These are phyloP conservation scores for Secale cereale DNA, from an alignment of 176 grass and related monocot genomes.

Conservation along the genomic window DNA sequence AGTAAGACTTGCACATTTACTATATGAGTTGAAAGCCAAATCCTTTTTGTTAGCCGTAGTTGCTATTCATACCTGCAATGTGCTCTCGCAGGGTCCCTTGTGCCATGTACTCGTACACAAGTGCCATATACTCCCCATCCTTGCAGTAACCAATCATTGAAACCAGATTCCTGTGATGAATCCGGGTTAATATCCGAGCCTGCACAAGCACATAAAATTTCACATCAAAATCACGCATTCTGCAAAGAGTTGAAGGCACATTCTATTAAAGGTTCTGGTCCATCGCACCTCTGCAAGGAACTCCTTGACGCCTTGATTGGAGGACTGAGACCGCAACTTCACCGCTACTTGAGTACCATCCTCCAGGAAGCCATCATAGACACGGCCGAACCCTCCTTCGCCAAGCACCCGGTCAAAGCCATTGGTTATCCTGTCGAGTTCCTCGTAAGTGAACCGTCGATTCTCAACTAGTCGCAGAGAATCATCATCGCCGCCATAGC, in stretches of 20 bases:
- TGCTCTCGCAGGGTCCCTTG: background rate
- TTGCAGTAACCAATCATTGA: background rate
- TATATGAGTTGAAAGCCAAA: too few relatives aligned
- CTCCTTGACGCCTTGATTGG: background rate
- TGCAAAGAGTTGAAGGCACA: background rate
- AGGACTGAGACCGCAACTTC: background rate
- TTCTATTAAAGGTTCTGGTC: background rate
- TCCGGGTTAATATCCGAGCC: background rate
- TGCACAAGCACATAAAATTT: background rate
- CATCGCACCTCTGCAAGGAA: background rate
- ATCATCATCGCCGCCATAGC: background rate
- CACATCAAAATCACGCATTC: rapidly evolving
- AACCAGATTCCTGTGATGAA: background rate
- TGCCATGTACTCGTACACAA: background rate
- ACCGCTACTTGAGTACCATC: background rate
- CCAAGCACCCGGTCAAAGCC: background rate
- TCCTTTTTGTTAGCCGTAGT: too few relatives aligned
- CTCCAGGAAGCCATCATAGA: background rate
- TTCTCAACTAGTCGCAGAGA: background rate
- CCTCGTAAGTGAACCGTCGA: background rate
- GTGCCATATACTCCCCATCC: background rate
- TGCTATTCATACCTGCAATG: background rate
- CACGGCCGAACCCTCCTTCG: background rate
- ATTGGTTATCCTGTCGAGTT: background rate
- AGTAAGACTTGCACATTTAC: background rate